Evolutionary conservation across 2,329 filamentous ascomycete genomes (phyloP).

Genomic region (Colletotrichum tabaci): DNA sequence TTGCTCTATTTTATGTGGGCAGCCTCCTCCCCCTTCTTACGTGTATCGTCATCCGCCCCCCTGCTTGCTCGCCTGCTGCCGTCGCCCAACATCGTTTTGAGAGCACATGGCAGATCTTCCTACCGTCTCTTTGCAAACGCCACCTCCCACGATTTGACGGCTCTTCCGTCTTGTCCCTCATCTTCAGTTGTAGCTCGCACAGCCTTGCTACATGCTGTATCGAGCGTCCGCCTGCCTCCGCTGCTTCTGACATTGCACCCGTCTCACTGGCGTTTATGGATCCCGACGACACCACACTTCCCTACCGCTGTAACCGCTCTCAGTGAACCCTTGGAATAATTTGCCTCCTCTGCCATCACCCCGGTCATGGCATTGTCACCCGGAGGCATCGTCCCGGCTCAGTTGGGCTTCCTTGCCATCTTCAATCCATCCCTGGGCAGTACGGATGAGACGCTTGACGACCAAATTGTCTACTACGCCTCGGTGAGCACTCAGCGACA

Average conservation of each 20-base stretch:
- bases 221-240: neutral
- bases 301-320: conserved; percentile 7
- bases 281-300: conserved; percentile 3
- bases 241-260: neutral
- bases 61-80: conserved; percentile 3
- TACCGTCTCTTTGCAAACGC: neutral
- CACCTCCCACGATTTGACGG: neutral
- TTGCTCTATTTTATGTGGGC: conserved; percentile 24
- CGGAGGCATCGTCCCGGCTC: conserved; percentile 76
- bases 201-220: conserved; percentile 1
- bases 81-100: conserved; percentile 8
- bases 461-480: conserved; percentile 96
- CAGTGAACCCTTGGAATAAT: conserved; percentile 5
- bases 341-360: neutral
- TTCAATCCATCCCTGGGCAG: conserved; percentile 89
- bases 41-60: neutral
- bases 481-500: conserved; percentile 66
- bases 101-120: conserved; percentile 6
- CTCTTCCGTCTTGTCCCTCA: neutral
- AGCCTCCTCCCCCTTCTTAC: conserved; percentile 10
- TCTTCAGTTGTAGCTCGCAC: neutral
- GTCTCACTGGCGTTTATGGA: neutral
- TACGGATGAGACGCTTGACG: conserved; percentile 71
- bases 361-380: conserved; percentile 40
- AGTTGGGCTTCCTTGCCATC: conserved; percentile 91